A percentile compares a stretch with the other conserved stretches of the same genome.
phyloP scores from a whole-genome alignment of 805 yeast species.

The Hanseniaspora lindneri region DNA sequence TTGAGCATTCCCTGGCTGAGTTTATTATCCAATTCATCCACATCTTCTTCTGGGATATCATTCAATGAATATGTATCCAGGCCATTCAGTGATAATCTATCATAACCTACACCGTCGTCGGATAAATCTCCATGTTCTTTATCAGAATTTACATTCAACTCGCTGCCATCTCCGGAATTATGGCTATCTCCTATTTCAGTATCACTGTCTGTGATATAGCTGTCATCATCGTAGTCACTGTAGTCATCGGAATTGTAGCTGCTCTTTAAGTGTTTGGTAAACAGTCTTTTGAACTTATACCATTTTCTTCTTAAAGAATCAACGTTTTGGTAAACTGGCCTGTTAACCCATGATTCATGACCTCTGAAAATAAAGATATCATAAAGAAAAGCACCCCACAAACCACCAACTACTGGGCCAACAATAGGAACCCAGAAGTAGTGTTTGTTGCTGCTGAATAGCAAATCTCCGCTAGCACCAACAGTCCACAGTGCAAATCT shows the following conservation, averaged over 20 bases:
- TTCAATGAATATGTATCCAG: constrained; percentile 5
- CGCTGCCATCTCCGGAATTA: background rate
- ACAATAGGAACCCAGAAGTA: constrained; percentile 45
- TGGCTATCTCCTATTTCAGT: background rate
- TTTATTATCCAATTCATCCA: background rate
- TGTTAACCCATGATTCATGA: constrained; percentile 41
- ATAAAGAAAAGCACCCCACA: constrained; percentile 40
- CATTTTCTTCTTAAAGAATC: constrained; percentile 21
- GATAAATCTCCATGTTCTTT: background rate
- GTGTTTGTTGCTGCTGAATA: constrained; percentile 32
- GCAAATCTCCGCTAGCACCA: constrained; percentile 36
- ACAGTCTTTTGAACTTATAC: constrained; percentile 26
- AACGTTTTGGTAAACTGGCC: constrained; percentile 28
- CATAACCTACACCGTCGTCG: background rate
- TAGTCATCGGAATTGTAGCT: constrained; percentile 23
- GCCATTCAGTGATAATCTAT: background rate
- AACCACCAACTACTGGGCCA: constrained; percentile 39
- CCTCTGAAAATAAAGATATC: constrained; percentile 43
- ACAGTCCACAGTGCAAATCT: constrained; percentile 38
- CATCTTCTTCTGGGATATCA: constrained; percentile 13
- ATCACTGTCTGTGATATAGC: constrained; percentile 9
- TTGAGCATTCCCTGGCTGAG: background rate
- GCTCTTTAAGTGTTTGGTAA: constrained; percentile 17
- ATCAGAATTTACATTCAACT: no score
- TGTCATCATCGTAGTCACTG: constrained; percentile 18